Evolutionary conservation across 1,139 yeast species (phyloP), one percentile per base, ranked within the genome.

Genomic region (Scheffersomyces titani): DNA sequence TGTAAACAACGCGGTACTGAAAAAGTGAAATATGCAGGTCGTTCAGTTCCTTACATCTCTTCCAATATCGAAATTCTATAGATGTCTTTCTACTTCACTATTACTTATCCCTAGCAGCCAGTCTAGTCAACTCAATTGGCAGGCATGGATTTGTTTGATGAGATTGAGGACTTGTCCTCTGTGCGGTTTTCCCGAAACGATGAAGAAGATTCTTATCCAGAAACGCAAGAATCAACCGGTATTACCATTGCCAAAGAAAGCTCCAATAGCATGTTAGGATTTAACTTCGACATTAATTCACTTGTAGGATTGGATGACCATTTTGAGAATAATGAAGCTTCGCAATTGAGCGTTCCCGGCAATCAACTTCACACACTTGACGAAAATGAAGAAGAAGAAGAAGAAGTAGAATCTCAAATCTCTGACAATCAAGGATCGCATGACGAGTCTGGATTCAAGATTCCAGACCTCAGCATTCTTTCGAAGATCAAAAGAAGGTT

Each of bases 111-210:
- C 40, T 30, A 30, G 40, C 4, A 30, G 11, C 2, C 40, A 11
- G 16, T 4, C 40, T 30, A 9, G 40, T 11, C 16, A 2, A 30
- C 40, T 11, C 40, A 30, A 30, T 9, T 30, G 16, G 2, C 40
- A 30, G 40, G 11, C 40, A 68, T 68, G 72, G 71, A 68, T 53
- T 65, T 68, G 52, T 58, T 68, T 51, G 64, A 67, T 47, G 63
- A 58, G 45, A 62, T 68, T 48, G 70, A 67, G 47, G 69, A 65
- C 52, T 54, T 56, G 13, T 44, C 60, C 22, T 49, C 52, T 51
- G 56, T 20, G 50, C 62, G 44, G 6, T 56, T 13, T 54, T 40
- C 56, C 47, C 19, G 18, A 6, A 20, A 46, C n/a, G 44, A 45
- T 19, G 49, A 36, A 7, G 22, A 53, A 18, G 30, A 19, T 18